These are phyloP conservation scores for Trypanosoma vivax DNA, from an alignment of 208 protist species.

Conservation along the genomic window DNA sequence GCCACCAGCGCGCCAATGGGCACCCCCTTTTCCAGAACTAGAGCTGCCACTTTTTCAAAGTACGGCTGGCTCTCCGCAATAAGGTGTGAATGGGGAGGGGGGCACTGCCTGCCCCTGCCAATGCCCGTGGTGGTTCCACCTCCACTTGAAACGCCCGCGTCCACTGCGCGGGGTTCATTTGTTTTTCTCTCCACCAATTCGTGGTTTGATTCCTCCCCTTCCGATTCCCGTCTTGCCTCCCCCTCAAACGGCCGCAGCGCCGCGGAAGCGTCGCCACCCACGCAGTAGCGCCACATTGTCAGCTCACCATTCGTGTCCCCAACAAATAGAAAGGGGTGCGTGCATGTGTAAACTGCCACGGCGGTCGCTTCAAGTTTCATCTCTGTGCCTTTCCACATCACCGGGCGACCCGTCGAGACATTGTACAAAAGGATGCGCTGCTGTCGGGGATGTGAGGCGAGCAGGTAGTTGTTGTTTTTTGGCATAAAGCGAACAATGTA, in stretches of 20 bases:
- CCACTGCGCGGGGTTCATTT: background rate
- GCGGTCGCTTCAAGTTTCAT: constrained; percentile 18
- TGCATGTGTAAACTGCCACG: constrained; percentile 28
- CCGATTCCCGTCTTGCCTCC: background rate
- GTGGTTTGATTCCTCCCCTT: background rate
- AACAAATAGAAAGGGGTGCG: constrained; percentile 53
- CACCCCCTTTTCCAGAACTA: constrained; percentile 4
- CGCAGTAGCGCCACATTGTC: constrained; percentile 43
- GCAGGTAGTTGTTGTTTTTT: constrained; percentile 68
- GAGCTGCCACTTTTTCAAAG: constrained; percentile 8
- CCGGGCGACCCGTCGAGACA: constrained; percentile 55
- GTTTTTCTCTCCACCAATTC: background rate
- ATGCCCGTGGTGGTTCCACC: no score
- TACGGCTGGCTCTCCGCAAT: constrained; percentile 3
- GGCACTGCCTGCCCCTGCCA: no score
- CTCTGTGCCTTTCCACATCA: constrained; percentile 15
- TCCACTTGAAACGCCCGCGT: background rate
- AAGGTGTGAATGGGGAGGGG: no score
- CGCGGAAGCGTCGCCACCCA: constrained; percentile 20
- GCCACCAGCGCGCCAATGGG: constrained; percentile 17
- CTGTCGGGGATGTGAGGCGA: constrained; percentile 40
- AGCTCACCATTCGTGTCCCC: constrained; percentile 39
- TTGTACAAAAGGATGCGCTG: constrained; percentile 50
- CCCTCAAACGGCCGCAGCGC: background rate
- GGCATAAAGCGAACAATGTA: constrained; percentile 47